Evolutionary conservation across 2,329 filamentous ascomycete species (phyloP), one percentile per base, ranked within the genome.

Genomic region (Cladophialophora yegresii): DNA sequence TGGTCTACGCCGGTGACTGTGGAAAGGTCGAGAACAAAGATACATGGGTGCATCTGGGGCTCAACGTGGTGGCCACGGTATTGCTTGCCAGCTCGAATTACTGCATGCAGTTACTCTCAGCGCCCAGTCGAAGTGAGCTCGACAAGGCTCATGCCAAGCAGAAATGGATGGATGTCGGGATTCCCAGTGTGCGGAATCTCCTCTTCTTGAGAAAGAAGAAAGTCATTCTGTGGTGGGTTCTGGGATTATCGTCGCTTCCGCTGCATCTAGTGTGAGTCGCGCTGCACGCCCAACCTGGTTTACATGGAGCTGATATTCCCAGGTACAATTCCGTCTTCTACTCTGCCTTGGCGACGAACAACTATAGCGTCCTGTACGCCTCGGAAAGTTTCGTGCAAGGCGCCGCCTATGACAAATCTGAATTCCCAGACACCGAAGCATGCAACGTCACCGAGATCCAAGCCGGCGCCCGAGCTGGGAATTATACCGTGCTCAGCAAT

Each of bases 101-200:
- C 64, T 79, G 76, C 61, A 84, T 84, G 80, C 83, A 85, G 64
- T 75, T 79, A 22, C 71, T 86, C 12, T 78, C 73, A 12, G 77
- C 82, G 0, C 83, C 84, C 0, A 84, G 80, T 0, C 73, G 84
- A 26, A 63, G 70, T 8, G 81, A 85, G 47, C 71, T 85, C 10
- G 79, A 85, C 54, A 67, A 66, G 13, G 82, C 81, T 0, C 84
- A 86, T 72, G 53, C 53, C 2, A 66, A 70, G 33, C 57, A 69
- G 10, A 65, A 64, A 26, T 76, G 71, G 71, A 65, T 79, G 7
- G 72, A 73, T 62, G 74, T 75, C 54, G 72, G 75, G 3, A 67
- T 74, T 5, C 67, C 70, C 1, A 76, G 72, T 45, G 33, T 73
- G 13, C 63, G 72, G 7, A 77, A 77, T 58, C 47, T 76, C 10